Evolutionary conservation across 164 flowering plant species (phyloP), one percentile per base, ranked within the genome.

Genomic region (Kingdonia uniflora): DNA sequence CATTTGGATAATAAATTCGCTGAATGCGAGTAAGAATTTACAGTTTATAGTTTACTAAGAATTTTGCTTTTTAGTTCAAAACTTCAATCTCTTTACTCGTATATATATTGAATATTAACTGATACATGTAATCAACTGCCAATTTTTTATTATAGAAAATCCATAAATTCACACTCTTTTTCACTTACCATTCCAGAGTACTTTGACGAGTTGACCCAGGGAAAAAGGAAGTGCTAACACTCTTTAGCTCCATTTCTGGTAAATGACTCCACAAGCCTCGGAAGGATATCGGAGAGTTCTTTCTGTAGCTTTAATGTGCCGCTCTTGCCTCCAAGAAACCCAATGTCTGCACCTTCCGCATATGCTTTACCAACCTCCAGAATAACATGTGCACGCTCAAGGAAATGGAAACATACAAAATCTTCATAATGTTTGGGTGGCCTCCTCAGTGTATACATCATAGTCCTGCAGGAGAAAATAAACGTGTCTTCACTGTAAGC

Each of bases 381-480:
- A 41, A 54, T 14, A 14, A 19, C 12, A 10, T 54, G 43, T 5
- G 47, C 57, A 16, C 47, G 19, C 14, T 40, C 37, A 22, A 11
- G 35, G 15, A 54, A 54, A 42, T 54, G 57, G n/a, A 21, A 19
- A 14, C 14, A 21, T 0, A 54, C 47, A 3, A 54, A 41, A 11
- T 22, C 35, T 19, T 41, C 47, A 8, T 20, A 54, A 14, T 54
- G 47, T 33, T 14, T 54, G 6, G 59, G 51, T n/a, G 53, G 52
- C 12, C 35, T 37, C 6, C 21, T 19, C 14, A 57, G 33, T 7
- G 43, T 15, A 33, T 37, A 47, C 33, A 48, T 0, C 60, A 57
- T 47, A 7, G 60, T 48, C 52, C 19, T 57, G 45, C 60, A 57
- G 11, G 51, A 57, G 13, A 57, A 6, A 10, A 57, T 22, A 48